Evolutionary conservation across 1,139 yeast genomes (phyloP), one percentile per base, ranked within the genome.

Genomic region (Debaryomycetaceae sp.): DNA sequence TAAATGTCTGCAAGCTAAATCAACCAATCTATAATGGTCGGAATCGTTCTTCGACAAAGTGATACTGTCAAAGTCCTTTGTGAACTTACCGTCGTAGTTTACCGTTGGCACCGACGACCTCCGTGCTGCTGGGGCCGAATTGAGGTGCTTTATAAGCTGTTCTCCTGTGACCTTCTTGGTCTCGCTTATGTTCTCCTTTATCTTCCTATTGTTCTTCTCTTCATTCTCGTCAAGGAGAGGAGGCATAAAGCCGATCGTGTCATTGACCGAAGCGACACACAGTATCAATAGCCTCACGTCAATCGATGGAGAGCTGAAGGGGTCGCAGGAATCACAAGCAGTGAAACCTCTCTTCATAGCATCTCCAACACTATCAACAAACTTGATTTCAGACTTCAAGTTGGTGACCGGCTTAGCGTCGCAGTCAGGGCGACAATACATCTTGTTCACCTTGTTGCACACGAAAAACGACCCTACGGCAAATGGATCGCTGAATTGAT

Each of bases 1-100:
- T 59, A 87, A 83, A 61, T 86, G 93, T 50, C 93, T 80, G 60
- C 95, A 87, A 1, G 95, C 95, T 55, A 85, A 78, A 58, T 84
- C 87, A 24, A 86, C 89, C 35, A 87, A 70, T 46, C 85, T 74
- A 53, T 82, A 75, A 58, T 86, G 93, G 56, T 85, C 90, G 41
- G 78, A 68, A 59, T 82, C 86, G 57, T 80, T 80, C 56, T 80
- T 80, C 24, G 82, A 70, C 22, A 73, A 60, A 4, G 68, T 53
- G 3, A 62, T 53, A 38, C 57, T 49, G 36, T 58, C 65, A 37
- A 54, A 53, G 47, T 64, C 65, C 47, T 64, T 65, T n/a, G 62
- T 42, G 49, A 49, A 57, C 43, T 55, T 59, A 14, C 63, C 62
- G 34, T 57, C 58, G 45, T 50, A 56, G 41, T 54, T 55, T 34